Percentiles rank a stretch among this genome's conserved stretches.
Conservation (phyloP, 257 asterid species). For the Apocynum venetum region DNA sequence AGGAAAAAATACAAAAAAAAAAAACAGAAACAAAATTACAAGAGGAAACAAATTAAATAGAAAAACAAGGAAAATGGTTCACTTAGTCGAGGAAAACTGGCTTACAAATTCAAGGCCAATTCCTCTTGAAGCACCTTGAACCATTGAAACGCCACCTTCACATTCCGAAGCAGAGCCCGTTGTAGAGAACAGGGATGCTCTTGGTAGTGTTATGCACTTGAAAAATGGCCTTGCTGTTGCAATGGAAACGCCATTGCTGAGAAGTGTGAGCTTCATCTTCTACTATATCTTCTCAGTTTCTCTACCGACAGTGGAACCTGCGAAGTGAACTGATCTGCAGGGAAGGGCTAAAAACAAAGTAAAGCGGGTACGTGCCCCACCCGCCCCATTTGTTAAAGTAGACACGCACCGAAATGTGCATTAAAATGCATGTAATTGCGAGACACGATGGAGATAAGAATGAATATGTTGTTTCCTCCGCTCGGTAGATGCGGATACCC, state of each 20-base stretch:
- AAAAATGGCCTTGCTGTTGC: conserved; percentile 24
- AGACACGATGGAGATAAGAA: no score
- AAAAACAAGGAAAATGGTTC: not conserved
- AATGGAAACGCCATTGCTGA: conserved; percentile 26
- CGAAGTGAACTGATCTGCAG: no score
- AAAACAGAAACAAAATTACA: not conserved
- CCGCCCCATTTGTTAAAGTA: no score
- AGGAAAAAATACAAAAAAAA: no score
- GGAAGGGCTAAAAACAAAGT: no score
- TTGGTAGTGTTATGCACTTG: conserved; percentile 15
- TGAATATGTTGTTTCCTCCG: no score
- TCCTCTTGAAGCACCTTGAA: conserved; percentile 99
- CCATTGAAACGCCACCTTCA: conserved; percentile 77
- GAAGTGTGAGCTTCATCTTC: conserved; percentile 42
- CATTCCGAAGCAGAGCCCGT: conserved; percentile 29
- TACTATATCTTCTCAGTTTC: not conserved
- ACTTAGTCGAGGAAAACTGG: not conserved
- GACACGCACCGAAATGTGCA: no score
- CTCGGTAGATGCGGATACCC: no score
- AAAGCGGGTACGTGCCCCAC: no score
- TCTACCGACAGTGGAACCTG: not conserved
- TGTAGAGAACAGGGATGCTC: conserved; percentile 33
- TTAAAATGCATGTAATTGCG: no score
- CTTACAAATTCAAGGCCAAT: conserved; percentile 94
- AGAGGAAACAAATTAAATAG: not conserved